Conservation (phyloP, 2,329 filamentous ascomycete species). For the Basipetospora chlamydospora region DNA sequence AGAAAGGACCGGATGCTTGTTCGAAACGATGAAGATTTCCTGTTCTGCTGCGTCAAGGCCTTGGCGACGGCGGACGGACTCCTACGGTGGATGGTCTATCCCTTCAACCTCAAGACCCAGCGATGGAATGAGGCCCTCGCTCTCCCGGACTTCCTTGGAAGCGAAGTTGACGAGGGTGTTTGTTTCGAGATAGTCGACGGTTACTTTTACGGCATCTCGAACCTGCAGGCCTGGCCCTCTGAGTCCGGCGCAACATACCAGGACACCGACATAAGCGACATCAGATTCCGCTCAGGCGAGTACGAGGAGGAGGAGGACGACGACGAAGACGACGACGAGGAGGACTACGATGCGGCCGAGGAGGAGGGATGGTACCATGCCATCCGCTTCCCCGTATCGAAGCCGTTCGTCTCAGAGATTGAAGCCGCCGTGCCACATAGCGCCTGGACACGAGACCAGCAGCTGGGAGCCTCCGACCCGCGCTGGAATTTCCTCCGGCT, state of each 20-base stretch:
- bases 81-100: constrained; percentile 51
- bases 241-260: no score
- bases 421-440: constrained; percentile 23
- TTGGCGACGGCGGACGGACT: no score
- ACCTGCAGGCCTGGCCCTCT: no score
- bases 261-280: no score
- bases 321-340: constrained; percentile 41
- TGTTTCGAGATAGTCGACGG: constrained; percentile 56
- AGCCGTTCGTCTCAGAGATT: constrained; percentile 24
- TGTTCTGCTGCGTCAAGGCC: constrained; percentile 55
- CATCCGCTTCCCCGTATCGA: constrained; percentile 52
- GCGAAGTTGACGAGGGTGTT: constrained; percentile 51
- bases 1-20: constrained; percentile 48
- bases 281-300: no score
- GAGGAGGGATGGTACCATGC: constrained; percentile 44
- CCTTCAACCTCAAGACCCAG: constrained; percentile 28
- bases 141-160: constrained; percentile 44
- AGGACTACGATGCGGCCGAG: constrained; percentile 32
- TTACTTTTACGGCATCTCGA: constrained; percentile 57
- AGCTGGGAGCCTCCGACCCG: constrained; percentile 67
- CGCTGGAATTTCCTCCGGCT: constrained; percentile 56
- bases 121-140: constrained; percentile 29
- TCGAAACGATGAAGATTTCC: constrained; percentile 43
- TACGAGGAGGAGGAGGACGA: no score
- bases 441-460: constrained; percentile 23